Evolutionary conservation across 805 yeast species (phyloP).

Genomic region (Wilhelminamyces savonicus): DNA sequence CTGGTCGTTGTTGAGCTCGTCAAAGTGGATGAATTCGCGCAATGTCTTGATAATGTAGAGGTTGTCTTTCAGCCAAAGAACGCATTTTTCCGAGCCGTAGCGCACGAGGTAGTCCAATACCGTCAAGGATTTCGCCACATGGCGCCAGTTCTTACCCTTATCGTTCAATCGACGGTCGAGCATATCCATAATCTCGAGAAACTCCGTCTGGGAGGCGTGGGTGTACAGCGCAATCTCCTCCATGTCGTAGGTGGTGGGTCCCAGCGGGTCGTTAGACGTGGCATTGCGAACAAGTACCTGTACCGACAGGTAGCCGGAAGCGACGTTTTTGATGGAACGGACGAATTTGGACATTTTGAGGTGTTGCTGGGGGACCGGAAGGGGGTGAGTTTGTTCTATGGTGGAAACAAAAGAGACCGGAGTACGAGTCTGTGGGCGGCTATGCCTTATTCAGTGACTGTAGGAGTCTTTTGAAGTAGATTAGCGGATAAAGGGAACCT

Average conservation of each 20-base stretch:
- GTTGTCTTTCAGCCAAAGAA: slow-evolving; percentile 87
- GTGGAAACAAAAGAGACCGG: too few species aligned
- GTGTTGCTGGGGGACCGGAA: background rate
- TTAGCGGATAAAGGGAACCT: too few species aligned
- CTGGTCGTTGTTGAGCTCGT: slow-evolving; percentile 74
- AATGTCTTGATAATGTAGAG: slow-evolving; percentile 82
- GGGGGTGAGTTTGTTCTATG: too few species aligned
- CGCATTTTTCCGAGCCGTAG: slow-evolving; percentile 82
- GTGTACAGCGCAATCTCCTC: slow-evolving; percentile 77
- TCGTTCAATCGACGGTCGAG: slow-evolving; percentile 87
- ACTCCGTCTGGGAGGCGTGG: slow-evolving; percentile 60
- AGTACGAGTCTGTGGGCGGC: too few species aligned
- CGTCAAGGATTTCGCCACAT: slow-evolving; percentile 84
- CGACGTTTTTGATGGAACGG: slow-evolving; percentile 81
- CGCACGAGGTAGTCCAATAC: slow-evolving; percentile 84
- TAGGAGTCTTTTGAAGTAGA: too few species aligned
- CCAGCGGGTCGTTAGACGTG: slow-evolving; percentile 80
- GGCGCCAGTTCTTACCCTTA: slow-evolving; percentile 96
- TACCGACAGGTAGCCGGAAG: slow-evolving; percentile 81
- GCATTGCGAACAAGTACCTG: slow-evolving; percentile 89
- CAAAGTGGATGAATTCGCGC: slow-evolving; percentile 80
- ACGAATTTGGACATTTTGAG: slow-evolving; percentile 63
- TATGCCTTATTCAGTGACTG: too few species aligned
- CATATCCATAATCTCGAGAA: slow-evolving; percentile 90
- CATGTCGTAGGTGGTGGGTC: slow-evolving; percentile 79